Evolutionary conservation across 768 basidiomycete genomes (phyloP), one percentile per base, ranked within the genome.

Genomic region (Rhizopogon vesiculosus): DNA sequence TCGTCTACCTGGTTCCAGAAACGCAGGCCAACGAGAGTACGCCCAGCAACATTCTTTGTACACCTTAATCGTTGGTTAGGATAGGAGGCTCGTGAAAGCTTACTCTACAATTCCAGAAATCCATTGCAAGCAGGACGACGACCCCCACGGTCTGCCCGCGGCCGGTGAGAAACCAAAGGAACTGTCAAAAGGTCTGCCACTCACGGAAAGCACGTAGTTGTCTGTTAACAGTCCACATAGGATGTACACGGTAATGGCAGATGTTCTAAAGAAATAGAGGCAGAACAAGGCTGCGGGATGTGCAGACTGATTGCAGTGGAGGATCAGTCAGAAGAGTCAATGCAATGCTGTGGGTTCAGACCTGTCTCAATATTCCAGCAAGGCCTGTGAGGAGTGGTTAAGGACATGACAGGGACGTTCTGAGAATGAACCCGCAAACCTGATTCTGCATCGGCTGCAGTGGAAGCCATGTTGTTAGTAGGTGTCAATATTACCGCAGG

Each of bases 1-100:
- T 98, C 94, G 64, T 98, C 94, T 51, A 86, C 87, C 72, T 98
- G 95, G 69, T 98, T 99, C 96, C 96, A 98, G 66, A 95, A 99
- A 53, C 97, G 79, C 58, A 99, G 75, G 19, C 97, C 97, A 10
- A 98, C 97, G 15, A 99, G 77, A 22, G 89, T 93, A 60, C 97
- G 77, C 2, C 97, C 97, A 0, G 94, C 83, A 13, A 99, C 93
- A 64, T 99, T 99, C 89, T 94, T 62, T 46, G 25, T 49, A 55
- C 42, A 41, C 42, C 35, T 57, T n/a, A 56, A 25, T 31, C 52
- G 19, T 43, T 38, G 15, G 48, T 49, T 10, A 22, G 5, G 22
- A 4, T 8, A 49, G 7, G 38, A 38, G 19, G 18, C 8, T 25
- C 31, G 9, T 3, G 9, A n/a, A 45, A 29, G 57, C 83, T 57